Evolutionary conservation across 768 basidiomycete species (phyloP).

Genomic region (Russula ochroleuca): DNA sequence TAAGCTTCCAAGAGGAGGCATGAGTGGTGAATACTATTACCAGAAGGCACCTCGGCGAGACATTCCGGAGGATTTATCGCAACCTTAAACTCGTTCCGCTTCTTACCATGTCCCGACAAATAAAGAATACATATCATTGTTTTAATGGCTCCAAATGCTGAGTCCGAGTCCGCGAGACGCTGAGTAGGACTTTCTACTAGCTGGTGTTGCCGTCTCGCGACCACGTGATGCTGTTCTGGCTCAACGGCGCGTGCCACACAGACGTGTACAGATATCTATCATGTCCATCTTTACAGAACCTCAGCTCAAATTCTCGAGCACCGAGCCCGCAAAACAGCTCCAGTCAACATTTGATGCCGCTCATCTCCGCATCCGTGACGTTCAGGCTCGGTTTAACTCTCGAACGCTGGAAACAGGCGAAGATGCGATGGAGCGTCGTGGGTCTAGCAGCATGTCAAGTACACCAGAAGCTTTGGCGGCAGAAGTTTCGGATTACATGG

Average conservation of each 20-base stretch:
- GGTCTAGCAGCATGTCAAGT: slow-evolving; percentile 10
- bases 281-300: slow-evolving; percentile 12
- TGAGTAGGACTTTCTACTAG: no score
- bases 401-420: slow-evolving; percentile 16
- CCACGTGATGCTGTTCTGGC: slow-evolving; percentile 6
- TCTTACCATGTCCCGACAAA: neutral
- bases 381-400: slow-evolving; percentile 26
- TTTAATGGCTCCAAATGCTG: neutral
- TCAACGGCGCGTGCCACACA: neutral
- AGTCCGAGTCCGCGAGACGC: no score
- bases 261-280: neutral
- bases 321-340: slow-evolving; percentile 17
- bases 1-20: slow-evolving; percentile 36
- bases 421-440: slow-evolving; percentile 9
- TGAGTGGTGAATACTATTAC: slow-evolving; percentile 33
- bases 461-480: slow-evolving; percentile 28
- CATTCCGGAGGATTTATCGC: slow-evolving; percentile 1
- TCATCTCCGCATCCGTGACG: slow-evolving; percentile 24
- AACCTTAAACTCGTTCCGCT: neutral
- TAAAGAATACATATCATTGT: neutral
- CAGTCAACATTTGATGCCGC: slow-evolving; percentile 22
- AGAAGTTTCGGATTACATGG: slow-evolving; percentile 58
- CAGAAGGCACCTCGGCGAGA: slow-evolving; percentile 31
- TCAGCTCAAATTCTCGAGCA: neutral
- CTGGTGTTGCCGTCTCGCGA: no score